Evolutionary conservation across 768 basidiomycete genomes (phyloP), one percentile per base, ranked within the genome.

Genomic region (Mycena filopes): DNA sequence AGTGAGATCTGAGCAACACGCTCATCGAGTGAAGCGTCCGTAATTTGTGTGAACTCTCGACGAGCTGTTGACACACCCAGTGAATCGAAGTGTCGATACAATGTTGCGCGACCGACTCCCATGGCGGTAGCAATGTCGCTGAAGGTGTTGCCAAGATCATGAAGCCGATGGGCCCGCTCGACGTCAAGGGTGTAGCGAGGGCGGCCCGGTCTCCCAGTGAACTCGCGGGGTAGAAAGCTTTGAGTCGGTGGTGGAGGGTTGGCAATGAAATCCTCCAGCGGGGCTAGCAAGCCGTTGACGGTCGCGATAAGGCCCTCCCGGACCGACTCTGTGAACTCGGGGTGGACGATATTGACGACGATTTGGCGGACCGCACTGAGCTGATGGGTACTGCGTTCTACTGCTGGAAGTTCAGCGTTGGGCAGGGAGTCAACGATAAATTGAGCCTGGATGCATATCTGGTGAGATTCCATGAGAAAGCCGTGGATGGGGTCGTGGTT

Each of bases 101-200:
- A 13, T 1, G 68, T 69, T 29, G 9, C 28, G 0, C 64, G 64
- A 3, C 11, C n/a, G 26, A 66, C 54, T 0, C 68, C 68, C 28
- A 66, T 66, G 0, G 68, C 64, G 2, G 41, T 28, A 5, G 51
- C 59, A 16, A 69, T 69, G 25, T 61, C 64, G 4, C 31, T 28
- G 40, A 26, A 69, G 9, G 36, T 55, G 49, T 55, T 62, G 4
- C 65, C 68, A 0, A 69, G 64, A 36, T 69, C 64, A 42, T 69
- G 68, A 3, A 69, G 45, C 7, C 6, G 33, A 6, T 7, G 33
- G 33, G 12, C 7, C 7, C 33, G 33, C 7, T 33, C 33, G 12
- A 33, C 7, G 12, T 33, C 33, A 6, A 33, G 33, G 7, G 6
- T 6, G 12, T 33, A 33, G 12, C 7, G 7, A 33, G 33, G 33